These are phyloP conservation scores for Fonsecaea erecta DNA, from an alignment of 2,329 filamentous ascomycete species.

Conservation along the genomic window DNA sequence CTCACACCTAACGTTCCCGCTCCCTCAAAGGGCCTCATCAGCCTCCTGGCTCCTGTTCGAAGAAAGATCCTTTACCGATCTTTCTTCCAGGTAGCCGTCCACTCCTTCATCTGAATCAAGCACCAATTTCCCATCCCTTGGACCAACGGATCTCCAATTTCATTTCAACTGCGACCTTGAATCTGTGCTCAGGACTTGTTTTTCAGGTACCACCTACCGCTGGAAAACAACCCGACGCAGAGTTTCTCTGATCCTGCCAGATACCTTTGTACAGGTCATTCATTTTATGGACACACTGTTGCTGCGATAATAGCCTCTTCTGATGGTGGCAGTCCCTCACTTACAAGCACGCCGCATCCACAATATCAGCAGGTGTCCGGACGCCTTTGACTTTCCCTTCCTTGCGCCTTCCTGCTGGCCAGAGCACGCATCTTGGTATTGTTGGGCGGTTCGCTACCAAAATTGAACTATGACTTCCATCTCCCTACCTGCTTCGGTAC, in stretches of 20 bases:
- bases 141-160: slow-evolving; percentile 15
- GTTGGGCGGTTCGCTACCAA: slow-evolving; percentile 51
- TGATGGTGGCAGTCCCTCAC: slow-evolving; percentile 33
- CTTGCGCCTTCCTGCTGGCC: slow-evolving; percentile 34
- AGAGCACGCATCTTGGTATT: slow-evolving; percentile 17
- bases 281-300: slow-evolving; percentile 20
- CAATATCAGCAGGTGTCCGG: slow-evolving; percentile 29
- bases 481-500: slow-evolving; percentile 29
- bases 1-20: slow-evolving; percentile 40
- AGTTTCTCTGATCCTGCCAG: slow-evolving; percentile 5
- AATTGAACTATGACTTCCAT: slow-evolving; percentile 49
- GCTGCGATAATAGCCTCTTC: slow-evolving; percentile 12
- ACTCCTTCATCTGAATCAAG: slow-evolving; percentile 32
- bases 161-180: slow-evolving; percentile 12
- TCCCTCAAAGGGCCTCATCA: slow-evolving; percentile 22
- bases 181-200: slow-evolving; percentile 15
- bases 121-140: slow-evolving; percentile 21
- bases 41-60: slow-evolving; percentile 35
- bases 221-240: slow-evolving; percentile 6
- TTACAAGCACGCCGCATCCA: slow-evolving; percentile 20
- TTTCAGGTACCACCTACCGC: slow-evolving; percentile 15
- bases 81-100: slow-evolving; percentile 40
- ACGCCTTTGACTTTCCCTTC: slow-evolving; percentile 23
- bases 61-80: slow-evolving; percentile 33
- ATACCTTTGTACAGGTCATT: slow-evolving; percentile 26